Evolutionary conservation across 148 eudicot species (phyloP), one percentile per base, ranked within the genome.

Genomic region (Selenicereus undatus): DNA sequence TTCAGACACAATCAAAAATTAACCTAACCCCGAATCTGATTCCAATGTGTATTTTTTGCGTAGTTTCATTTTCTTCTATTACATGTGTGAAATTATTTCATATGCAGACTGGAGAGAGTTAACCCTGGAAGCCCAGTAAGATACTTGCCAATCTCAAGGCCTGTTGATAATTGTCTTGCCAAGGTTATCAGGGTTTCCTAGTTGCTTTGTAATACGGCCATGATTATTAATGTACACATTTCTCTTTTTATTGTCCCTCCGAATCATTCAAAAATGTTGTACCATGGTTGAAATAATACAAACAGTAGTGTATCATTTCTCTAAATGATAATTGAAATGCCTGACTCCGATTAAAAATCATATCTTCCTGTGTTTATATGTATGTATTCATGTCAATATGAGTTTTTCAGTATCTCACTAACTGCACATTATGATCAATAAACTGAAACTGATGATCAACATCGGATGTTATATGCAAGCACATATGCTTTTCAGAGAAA

Each of bases 121-220:
- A 84, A 88, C 76, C 87, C 89, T 13, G 45, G 51, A 29, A 80
- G 89, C 74, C 52, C 70, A 43, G 29, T 82, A 1, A 82, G 36
- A 75, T 88, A 84, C 81, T 58, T 88, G 70, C 90, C 89, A 5
- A 78, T 80, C 62, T 82, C 85, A 81, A 86, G 84, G 76, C 90
- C 90, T 20, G 42, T 64, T 16, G 89, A 84, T 43, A 81, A 86
- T 81, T 88, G 89, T 80, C 83, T 82, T 73, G 87, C 84, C 36
- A 88, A 60, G 20, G 68, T 86, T 42, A 50, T 30, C 56, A 79
- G 71, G 71, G 21, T 29, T 27, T 7, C 71, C 62, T 78, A 48
- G 18, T 48, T 65, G 16, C n/a, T 12, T 39, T 24, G 64, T 62
- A 42, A 5, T 5, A 7, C 3, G 20, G 30, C 12, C 13, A 43